Evolutionary conservation across 2,329 filamentous ascomycete species (phyloP), one percentile per base, ranked within the genome.

Genomic region (Trichoderma citrinoviride): DNA sequence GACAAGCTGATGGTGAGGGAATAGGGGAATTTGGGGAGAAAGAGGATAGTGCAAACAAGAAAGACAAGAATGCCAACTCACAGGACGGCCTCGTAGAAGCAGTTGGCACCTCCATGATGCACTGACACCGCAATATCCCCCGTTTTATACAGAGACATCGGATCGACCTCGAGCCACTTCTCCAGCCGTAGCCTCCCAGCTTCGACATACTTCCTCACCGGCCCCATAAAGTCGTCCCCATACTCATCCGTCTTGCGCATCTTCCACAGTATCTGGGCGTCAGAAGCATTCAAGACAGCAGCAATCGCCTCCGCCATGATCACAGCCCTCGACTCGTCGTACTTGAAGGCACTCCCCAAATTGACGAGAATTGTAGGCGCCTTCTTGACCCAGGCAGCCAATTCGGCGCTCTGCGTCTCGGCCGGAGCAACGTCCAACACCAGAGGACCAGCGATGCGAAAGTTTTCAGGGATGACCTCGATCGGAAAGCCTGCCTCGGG

Each of bases 361-460:
- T 81, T 83, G 8, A 85, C 76, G 14, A 84, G 72, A 0, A 84
- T 70, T 0, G 82, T 84, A 2, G 80, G 79, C 0, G 70, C 71
- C 10, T 69, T 68, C 1, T 71, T 70, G 14, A 84, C 66, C 82
- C 82, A 84, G 0, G 52, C 40, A 1, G 75, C 74, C 29, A 84
- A 70, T 44, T 79, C 77, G 0, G 77, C 72, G 47, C 85, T 82
- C 2, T 76, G 72, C 17, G 77, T 72, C n/a, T 70, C 64, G 0
- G 81, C 73, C 0, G 78, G 69, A 2, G 70, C 66, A 0, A 73
- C 71, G 0, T 78, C 75, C 0, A 81, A 71, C 0, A 83, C 68
- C 7, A 85, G 82, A 0, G 83, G 82, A 0, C 82, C 82, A 47
- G 79, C 67, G 12, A 61, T 49, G 5, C 66, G 68, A 21, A 73